A percentile compares a stretch with the other conserved stretches of the same genome.
phyloP scores from a whole-genome alignment of 1,139 yeast genomes.

The Kluyveromyces sp. region DNA sequence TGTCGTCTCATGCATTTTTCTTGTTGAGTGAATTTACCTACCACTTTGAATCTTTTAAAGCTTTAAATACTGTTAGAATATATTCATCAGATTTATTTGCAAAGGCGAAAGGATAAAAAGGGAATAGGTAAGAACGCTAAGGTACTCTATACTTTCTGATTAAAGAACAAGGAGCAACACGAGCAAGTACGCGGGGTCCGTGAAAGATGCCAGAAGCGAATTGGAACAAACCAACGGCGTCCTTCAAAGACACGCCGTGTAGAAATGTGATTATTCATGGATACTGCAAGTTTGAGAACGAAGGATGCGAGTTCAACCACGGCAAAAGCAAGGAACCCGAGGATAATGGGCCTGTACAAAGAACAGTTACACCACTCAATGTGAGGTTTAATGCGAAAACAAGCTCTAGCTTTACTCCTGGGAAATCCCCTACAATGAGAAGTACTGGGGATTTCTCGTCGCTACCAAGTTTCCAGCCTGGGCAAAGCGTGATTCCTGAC shows the following conservation, averaged over 20 bases:
- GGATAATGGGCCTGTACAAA: slow-evolving; percentile 8
- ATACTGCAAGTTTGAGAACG: slow-evolving; percentile 79
- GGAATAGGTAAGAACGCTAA: too few relatives aligned
- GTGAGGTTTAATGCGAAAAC: slow-evolving; percentile 27
- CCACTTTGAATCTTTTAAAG: too few relatives aligned
- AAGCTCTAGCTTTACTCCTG: slow-evolving; percentile 27
- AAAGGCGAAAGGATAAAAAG: too few relatives aligned
- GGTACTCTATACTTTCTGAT: too few relatives aligned
- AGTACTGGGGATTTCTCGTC: slow-evolving; percentile 4
- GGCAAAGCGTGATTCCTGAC: not conserved
- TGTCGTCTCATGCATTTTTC: too few relatives aligned
- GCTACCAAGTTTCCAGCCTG: slow-evolving; percentile 3
- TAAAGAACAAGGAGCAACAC: not conserved
- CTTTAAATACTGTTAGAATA: too few relatives aligned
- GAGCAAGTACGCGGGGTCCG: not conserved
- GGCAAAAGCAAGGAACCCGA: slow-evolving; percentile 16
- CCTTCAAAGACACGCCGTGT: slow-evolving; percentile 77
- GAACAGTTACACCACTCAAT: slow-evolving; percentile 5
- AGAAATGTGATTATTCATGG: slow-evolving; percentile 82
- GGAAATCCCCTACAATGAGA: slow-evolving; percentile 11
- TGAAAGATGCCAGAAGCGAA: slow-evolving; percentile 15
- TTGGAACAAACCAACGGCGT: slow-evolving; percentile 31
- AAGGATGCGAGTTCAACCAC: slow-evolving; percentile 82
- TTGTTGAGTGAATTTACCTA: too few relatives aligned
- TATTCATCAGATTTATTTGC: too few relatives aligned